These are phyloP conservation scores for Stagonosporopsis rhizophila DNA, from an alignment of 2,329 filamentous ascomycete species.

Conservation along the genomic window DNA sequence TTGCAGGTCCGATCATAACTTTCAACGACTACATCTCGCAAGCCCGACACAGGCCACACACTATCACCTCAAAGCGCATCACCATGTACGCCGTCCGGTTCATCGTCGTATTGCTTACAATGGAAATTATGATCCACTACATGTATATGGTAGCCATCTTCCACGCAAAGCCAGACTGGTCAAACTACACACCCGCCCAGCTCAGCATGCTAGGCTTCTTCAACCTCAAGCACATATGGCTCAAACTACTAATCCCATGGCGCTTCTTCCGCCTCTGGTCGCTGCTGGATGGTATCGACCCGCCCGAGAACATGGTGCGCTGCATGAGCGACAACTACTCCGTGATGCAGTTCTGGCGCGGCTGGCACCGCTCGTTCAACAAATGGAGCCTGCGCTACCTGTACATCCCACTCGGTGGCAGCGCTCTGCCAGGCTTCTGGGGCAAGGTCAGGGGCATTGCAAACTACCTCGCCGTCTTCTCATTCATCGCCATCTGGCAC, in stretches of 20 bases:
- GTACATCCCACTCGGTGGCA: conserved; percentile 88
- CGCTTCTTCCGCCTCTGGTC: conserved; percentile 99
- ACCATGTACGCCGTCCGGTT: conserved; percentile 85
- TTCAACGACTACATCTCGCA: conserved; percentile 99
- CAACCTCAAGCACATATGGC: conserved; percentile 96
- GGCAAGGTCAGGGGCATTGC: conserved; percentile 66
- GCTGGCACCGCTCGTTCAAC: conserved; percentile 95
- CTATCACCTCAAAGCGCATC: conserved; percentile 73
- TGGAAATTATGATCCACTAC: conserved; percentile 87
- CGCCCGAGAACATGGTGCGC: conserved; percentile 97
- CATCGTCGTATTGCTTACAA: conserved; percentile 77
- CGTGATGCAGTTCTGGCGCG: conserved; percentile 89
- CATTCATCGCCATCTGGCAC: conserved; percentile 97
- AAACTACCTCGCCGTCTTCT: conserved; percentile 88
- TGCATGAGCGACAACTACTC: conserved; percentile 97
- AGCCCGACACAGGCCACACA: conserved; percentile 73
- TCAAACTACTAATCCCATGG: conserved; percentile 96
- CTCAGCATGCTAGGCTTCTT: conserved; percentile 91
- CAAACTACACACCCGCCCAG: conserved; percentile 82
- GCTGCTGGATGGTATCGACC: conserved; percentile 87
- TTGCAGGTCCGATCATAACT: conserved; percentile 90
- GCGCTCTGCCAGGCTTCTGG: conserved; percentile 44
- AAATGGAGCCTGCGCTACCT: conserved; percentile 94
- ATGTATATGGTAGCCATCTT: conserved; percentile 94
- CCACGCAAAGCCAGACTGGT: conserved; percentile 80